Percentiles rank a stretch among this genome's conserved stretches.
Evolutionary conservation across 805 yeast genomes (phyloP).

Genomic region (Cyberlindnera misumaiensis): DNA sequence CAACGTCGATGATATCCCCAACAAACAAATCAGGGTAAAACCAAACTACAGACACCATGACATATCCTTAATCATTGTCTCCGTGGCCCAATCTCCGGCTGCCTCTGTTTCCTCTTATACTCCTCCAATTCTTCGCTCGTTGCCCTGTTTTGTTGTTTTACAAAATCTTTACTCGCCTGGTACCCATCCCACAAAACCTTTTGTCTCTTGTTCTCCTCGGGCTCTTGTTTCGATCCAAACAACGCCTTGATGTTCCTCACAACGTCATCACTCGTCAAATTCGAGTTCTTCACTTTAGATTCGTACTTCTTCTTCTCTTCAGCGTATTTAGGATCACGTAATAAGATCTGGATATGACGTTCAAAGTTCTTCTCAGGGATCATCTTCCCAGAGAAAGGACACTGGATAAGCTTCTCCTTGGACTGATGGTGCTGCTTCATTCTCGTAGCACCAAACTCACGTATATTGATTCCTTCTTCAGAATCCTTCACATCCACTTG

Average conservation of each 20-base stretch:
- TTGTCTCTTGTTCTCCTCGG: constrained; percentile 18
- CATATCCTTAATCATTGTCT: constrained; percentile 5
- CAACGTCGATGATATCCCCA: too few species aligned
- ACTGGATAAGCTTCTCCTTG: constrained; percentile 36
- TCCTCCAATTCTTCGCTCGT: constrained; percentile 21
- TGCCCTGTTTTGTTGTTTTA: constrained; percentile 15
- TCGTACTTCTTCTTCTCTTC: constrained; percentile 57
- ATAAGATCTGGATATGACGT: constrained; percentile 59
- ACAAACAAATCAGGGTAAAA: too few species aligned
- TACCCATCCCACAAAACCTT: constrained; percentile 31
- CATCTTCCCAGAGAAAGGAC: constrained; percentile 73
- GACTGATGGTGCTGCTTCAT: constrained; percentile 25
- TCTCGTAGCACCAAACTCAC: constrained; percentile 68
- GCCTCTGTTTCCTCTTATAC: constrained; percentile 15
- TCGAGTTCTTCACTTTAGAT: constrained; percentile 44
- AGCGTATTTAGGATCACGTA: constrained; percentile 73
- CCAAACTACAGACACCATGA: too few species aligned
- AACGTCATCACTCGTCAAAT: constrained; percentile 50
- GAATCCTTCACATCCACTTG: constrained; percentile 2
- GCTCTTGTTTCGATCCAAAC: constrained; percentile 16
- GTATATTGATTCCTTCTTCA: constrained; percentile 52
- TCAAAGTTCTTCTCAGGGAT: constrained; percentile 68
- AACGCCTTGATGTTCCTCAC: constrained; percentile 52
- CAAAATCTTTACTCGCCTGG: constrained; percentile 19
- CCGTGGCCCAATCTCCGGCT: constrained; percentile 10